phyloP scores from a whole-genome alignment of 352 stramenopile genomes.

The Pythium scleroteichum region DNA sequence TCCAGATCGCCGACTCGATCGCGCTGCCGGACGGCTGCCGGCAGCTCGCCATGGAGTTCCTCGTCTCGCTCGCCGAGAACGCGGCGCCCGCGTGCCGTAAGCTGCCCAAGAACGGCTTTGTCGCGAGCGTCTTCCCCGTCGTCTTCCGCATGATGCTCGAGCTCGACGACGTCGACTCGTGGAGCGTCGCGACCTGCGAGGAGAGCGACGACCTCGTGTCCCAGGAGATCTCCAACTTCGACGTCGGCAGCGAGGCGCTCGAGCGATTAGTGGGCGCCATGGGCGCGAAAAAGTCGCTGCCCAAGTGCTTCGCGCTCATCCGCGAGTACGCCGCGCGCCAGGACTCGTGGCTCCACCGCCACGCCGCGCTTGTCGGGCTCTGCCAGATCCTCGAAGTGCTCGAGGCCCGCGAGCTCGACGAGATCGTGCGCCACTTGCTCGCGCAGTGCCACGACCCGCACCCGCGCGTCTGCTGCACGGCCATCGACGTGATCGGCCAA shows the following conservation, averaged over 20 bases:
- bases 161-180: conserved; percentile 69
- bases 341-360: conserved; percentile 74
- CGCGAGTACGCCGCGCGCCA: conserved; percentile 61
- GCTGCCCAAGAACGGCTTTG: conserved; percentile 79
- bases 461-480: conserved; percentile 79
- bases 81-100: conserved; percentile 56
- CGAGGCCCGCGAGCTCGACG: conserved; percentile 58
- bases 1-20: conserved; percentile 55
- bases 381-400: conserved; percentile 85
- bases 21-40: conserved; percentile 64
- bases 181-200: conserved; percentile 67
- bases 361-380: conserved; percentile 75
- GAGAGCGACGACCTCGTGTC: conserved; percentile 60
- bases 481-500: conserved; percentile 83
- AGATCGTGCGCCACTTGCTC: conserved; percentile 69
- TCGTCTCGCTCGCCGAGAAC: conserved; percentile 80
- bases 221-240: conserved; percentile 86
- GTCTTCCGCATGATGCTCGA: conserved; percentile 88
- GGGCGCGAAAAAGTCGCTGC: conserved; percentile 67
- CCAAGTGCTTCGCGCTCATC: conserved; percentile 77
- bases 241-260: conserved; percentile 80
- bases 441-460: conserved; percentile 67
- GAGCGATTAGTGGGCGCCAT: conserved; percentile 69
- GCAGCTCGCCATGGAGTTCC: conserved; percentile 84
- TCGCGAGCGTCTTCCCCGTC: conserved; percentile 68